Evolutionary conservation across 345 rosid genomes (phyloP).

Genomic region (Sonneratia alba): DNA sequence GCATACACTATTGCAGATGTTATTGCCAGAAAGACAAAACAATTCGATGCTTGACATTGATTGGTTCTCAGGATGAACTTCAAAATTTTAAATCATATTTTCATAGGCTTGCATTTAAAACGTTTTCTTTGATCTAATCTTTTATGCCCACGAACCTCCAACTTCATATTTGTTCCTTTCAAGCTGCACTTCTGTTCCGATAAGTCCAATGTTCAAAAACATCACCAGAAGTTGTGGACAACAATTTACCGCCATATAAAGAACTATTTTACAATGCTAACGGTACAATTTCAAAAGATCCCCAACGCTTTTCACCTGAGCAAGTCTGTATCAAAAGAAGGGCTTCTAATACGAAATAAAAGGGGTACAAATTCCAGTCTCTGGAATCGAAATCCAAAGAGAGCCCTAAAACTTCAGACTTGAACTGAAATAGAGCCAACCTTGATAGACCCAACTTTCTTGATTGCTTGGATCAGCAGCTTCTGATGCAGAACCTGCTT

Average conservation of each 20-base stretch:
- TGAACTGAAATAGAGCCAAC: slow-evolving; percentile 13
- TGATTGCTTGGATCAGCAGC: slow-evolving; percentile 47
- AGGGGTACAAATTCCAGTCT: neutral
- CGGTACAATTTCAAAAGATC: no score
- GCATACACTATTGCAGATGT: neutral
- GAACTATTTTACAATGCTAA: no score
- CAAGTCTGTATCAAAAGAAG: neutral
- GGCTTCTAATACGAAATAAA: neutral
- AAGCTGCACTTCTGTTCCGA: neutral
- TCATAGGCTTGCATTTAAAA: neutral
- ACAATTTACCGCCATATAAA: neutral
- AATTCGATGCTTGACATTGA: neutral
- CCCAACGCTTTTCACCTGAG: neutral
- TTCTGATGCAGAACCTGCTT: slow-evolving; percentile 60
- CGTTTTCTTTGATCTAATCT: neutral
- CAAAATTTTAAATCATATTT: neutral
- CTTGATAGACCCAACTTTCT: slow-evolving; percentile 44
- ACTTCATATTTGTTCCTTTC: neutral
- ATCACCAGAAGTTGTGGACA: neutral
- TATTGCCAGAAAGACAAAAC: neutral
- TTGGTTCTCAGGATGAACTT: no score
- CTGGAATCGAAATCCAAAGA: neutral
- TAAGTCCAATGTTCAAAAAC: neutral
- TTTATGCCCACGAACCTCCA: neutral
- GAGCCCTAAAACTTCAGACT: neutral